Evolutionary conservation across 495 filamentous ascomycete species (phyloP).

Genomic region (Xanthoparmelia taractica): DNA sequence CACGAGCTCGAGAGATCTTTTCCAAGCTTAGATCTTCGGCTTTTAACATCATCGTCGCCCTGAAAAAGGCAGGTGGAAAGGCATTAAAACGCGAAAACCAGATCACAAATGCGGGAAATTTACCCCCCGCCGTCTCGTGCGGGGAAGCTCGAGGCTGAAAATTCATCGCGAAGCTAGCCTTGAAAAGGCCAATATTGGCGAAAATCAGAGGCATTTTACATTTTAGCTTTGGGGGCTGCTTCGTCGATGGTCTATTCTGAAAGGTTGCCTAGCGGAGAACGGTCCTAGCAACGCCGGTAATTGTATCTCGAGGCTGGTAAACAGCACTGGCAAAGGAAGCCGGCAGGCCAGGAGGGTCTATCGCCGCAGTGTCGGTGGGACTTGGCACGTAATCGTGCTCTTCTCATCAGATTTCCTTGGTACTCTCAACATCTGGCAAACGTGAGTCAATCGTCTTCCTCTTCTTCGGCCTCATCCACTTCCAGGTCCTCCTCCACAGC

Average conservation of each 20-base stretch:
- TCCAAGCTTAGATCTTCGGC: not conserved
- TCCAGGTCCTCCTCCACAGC: slow-evolving; percentile 27
- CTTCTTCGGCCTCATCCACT: slow-evolving; percentile 12
- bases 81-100: not conserved
- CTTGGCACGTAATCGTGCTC: not conserved
- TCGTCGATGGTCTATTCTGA: not conserved
- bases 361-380: not conserved
- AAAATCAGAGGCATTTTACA: not conserved
- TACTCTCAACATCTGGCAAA: not conserved
- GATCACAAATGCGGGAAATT: not conserved
- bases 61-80: slow-evolving; percentile 6
- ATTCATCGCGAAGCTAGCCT: not conserved
- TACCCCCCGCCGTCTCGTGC: slow-evolving; percentile 3
- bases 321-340: not conserved
- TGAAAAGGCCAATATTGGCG: slow-evolving; percentile 4
- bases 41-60: slow-evolving; percentile 7
- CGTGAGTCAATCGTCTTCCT: slow-evolving; percentile 13
- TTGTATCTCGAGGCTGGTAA: not conserved
- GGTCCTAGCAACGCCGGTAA: not conserved
- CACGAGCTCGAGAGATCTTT: not conserved
- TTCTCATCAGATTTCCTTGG: not conserved
- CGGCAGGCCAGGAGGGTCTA: not conserved
- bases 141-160: slow-evolving; percentile 15
- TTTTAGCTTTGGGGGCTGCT: not conserved
- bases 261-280: not conserved